Evolutionary conservation across 768 basidiomycete species (phyloP).

Genomic region (Leccinum pellstonianum): DNA sequence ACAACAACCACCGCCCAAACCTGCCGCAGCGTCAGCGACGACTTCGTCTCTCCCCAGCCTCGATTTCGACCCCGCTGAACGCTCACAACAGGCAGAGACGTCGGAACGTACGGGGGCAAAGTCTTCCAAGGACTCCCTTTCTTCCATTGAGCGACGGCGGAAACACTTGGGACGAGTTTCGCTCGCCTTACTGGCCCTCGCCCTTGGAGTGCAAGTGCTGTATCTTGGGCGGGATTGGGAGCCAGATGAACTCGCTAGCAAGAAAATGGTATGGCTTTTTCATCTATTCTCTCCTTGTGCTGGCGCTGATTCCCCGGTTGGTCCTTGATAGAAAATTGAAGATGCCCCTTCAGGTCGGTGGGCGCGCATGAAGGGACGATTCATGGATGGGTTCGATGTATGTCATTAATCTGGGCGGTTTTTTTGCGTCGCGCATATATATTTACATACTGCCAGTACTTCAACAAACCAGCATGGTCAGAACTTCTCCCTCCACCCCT

Average conservation of each 20-base stretch:
- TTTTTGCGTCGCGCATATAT: not conserved
- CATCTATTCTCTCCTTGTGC: not conserved
- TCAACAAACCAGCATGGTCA: slow-evolving; percentile 88
- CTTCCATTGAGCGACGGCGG: slow-evolving; percentile 73
- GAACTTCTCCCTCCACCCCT: slow-evolving; percentile 88
- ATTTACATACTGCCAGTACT: slow-evolving; percentile 50
- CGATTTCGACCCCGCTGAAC: slow-evolving; percentile 62
- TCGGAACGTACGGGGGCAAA: slow-evolving; percentile 67
- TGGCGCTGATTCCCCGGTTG: not conserved
- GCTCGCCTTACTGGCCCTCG: slow-evolving; percentile 53
- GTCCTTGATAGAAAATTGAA: slow-evolving; percentile 47
- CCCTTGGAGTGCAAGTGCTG: slow-evolving; percentile 53
- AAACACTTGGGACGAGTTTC: slow-evolving; percentile 54
- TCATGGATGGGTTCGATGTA: slow-evolving; percentile 68
- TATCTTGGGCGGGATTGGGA: slow-evolving; percentile 83
- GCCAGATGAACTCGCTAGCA: slow-evolving; percentile 61
- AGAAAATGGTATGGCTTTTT: slow-evolving; percentile 54
- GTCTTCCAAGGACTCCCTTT: slow-evolving; percentile 76
- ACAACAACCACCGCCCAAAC: slow-evolving; percentile 5
- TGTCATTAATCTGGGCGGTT: slow-evolving; percentile 33
- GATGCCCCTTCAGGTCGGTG: slow-evolving; percentile 60
- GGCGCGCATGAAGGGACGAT: slow-evolving; percentile 62
- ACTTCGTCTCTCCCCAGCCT: slow-evolving; percentile 45
- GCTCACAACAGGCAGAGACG: slow-evolving; percentile 34
- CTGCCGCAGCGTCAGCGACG: not conserved